Evolutionary conservation across 352 stramenopile species (phyloP), one percentile per base, ranked within the genome.

Genomic region (Lagenidium sp.): DNA sequence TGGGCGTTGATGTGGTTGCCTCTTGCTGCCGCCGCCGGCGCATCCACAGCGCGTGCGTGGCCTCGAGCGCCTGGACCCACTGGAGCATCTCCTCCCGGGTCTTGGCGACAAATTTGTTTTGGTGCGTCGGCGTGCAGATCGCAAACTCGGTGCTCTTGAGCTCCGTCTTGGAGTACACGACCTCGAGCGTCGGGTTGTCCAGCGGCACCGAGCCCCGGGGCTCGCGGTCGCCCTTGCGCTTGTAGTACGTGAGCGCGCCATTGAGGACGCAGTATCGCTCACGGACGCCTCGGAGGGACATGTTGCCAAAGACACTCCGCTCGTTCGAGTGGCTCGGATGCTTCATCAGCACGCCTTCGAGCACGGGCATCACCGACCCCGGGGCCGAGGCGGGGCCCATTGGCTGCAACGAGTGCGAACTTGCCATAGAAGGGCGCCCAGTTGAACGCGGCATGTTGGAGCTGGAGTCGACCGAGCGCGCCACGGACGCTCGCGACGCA

Each of bases 281-380:
- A 0, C 76, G 73, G 41, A 85, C 68, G 7, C 79, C 79, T 20
- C 75, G 70, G 10, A 91, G 38, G 19, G 69, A 84, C 68, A 91
- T 86, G 45, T 87, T 87, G 15, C 71, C 73, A 22, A 91, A 85
- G 29, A 85, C 36, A 0, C 79, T 63, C 46, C 72, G 82, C 49
- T 91, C 79, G 32, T 91, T 88, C 28, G 71, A 86, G 40, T 86
- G 68, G 26, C 68, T 85, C 4, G 79, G 68, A 40, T 88, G 74
- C 41, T 91, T 91, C 44, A 79, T 75, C 32, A 91, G 50, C 29
- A 71, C 52, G 2, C 79, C 79, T 29, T 56, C 67, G 41, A 75
- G 66, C 3, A 41, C 50, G 18, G 74, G 77, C 49, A 84, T n/a
- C n/a, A n/a, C n/a, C n/a, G n/a, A n/a, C n/a, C n/a, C n/a, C n/a